Evolutionary conservation across 768 basidiomycete species (phyloP).

Genomic region (Trametopsis cervina): DNA sequence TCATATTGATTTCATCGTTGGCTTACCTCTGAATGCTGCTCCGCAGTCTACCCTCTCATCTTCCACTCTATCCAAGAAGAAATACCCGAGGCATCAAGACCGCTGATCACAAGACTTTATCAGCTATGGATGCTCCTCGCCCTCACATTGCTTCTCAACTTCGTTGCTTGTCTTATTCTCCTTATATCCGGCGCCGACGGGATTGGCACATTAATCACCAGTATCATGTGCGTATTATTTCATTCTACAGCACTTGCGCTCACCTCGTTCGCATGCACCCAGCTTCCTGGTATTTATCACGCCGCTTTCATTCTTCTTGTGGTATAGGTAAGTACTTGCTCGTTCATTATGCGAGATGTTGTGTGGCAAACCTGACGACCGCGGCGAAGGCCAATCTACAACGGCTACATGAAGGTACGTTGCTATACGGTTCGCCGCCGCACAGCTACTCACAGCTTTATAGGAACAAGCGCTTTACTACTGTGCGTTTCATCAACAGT

Average conservation of each 20-base stretch:
- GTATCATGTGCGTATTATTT: slow-evolving; percentile 68
- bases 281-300: slow-evolving; percentile 81
- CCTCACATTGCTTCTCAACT: slow-evolving; percentile 78
- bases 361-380: too few relatives aligned
- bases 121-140: slow-evolving; percentile 91
- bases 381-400: slow-evolving; percentile 79
- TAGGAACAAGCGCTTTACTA: slow-evolving; percentile 95
- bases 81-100: slow-evolving; percentile 75
- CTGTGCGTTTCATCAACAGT: slow-evolving; percentile 52
- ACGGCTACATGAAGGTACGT: slow-evolving; percentile 91
- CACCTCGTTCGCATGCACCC: too few relatives aligned
- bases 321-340: slow-evolving; percentile 86
- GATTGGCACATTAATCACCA: slow-evolving; percentile 73
- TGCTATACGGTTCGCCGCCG: slow-evolving; percentile 11
- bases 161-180: slow-evolving; percentile 84
- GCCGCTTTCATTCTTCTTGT: slow-evolving; percentile 78
- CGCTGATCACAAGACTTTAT: slow-evolving; percentile 80
- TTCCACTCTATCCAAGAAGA: slow-evolving; percentile 90
- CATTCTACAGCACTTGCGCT: too few relatives aligned
- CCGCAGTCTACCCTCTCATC: slow-evolving; percentile 83
- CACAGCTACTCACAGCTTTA: slow-evolving; percentile 21
- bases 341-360: too few relatives aligned
- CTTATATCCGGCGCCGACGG: slow-evolving; percentile 70
- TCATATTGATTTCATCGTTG: slow-evolving; percentile 3
- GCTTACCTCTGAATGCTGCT: neutral